Conservation (phyloP, 2,329 filamentous ascomycete species). For the Arachnopeziza araneosa region DNA sequence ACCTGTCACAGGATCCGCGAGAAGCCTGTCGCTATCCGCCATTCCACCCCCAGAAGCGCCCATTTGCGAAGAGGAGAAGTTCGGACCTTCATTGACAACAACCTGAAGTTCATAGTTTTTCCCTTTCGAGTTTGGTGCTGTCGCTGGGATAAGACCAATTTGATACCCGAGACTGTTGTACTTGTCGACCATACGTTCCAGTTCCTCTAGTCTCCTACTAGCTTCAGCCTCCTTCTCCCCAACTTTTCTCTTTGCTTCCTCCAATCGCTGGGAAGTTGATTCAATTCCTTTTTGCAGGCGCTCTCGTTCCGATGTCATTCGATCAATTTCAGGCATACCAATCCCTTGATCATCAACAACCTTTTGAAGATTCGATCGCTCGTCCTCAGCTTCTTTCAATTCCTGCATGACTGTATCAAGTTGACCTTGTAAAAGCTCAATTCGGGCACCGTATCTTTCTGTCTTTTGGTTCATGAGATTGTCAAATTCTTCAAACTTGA, state of each 20-base stretch:
- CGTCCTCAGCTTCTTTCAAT: constrained; percentile 73
- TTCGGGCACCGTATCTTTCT: constrained; percentile 80
- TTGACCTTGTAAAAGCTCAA: constrained; percentile 78
- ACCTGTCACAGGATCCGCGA: constrained; percentile 76
- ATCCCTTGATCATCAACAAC: constrained; percentile 90
- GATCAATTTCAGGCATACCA: constrained; percentile 96
- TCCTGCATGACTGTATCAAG: constrained; percentile 73
- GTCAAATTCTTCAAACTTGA: constrained; percentile 96
- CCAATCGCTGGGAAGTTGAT: constrained; percentile 65
- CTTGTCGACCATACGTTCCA: constrained; percentile 82
- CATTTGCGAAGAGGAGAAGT: constrained; percentile 64
- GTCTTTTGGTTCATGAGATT: constrained; percentile 75
- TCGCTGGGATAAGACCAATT: constrained; percentile 80
- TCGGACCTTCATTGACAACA: constrained; percentile 70
- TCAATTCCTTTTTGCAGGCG: constrained; percentile 87
- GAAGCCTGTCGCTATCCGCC: constrained; percentile 64
- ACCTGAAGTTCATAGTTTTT: constrained; percentile 79
- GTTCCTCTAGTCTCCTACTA: constrained; percentile 77
- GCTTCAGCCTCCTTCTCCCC: constrained; percentile 86
- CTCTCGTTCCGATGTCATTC: constrained; percentile 94
- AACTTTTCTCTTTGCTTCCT: constrained; percentile 79
- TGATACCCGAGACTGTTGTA: constrained; percentile 96
- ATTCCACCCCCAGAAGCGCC: constrained; percentile 28
- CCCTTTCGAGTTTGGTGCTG: constrained; percentile 80
- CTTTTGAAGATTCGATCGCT: constrained; percentile 72